Base-by-base conservation (phyloP, 2,329 filamentous ascomycete genomes). In the Calonectria fujianensis region DNA sequence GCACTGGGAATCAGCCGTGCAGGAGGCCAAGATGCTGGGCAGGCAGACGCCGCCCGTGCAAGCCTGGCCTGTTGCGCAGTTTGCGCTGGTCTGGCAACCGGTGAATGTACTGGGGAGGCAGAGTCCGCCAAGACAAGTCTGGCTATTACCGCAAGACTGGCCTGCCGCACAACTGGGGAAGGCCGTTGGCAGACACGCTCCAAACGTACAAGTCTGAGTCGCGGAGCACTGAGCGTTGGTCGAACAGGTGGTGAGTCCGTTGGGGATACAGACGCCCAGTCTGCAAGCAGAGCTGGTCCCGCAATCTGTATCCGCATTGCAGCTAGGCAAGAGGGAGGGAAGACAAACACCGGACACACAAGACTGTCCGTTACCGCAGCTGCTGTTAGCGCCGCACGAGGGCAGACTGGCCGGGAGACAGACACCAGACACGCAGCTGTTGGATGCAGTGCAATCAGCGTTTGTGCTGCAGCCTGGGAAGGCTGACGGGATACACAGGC, bases 271-370 rank as follows among this genome's bases (percentile, higher is more conserved):
- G 59, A 73, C 57, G 3, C 59, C 71, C n/a, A 73, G 66, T n/a
- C 71, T 65, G 24, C 71, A 73, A 39, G 61, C 71, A 27, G 61
- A 37, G 31, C 52, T 57, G 18, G 50, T n/a, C 35, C 13, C 39
- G 4, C 71, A 73, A 16, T 73, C 71, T 13, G 66, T 37, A 48
- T 64, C 71, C 9, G 71, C 29, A 9, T 20, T 54, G 50, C 71
- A 73, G 37, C 24, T 37, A 7, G 57, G 50, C 50, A 73, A 31
- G 31, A 64, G 37, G 4, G 35, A 35, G 11, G 71, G 71, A 8
- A 73, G 66, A 31, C 71, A 73, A n/a, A 73, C 59, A n/a, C 71
- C 71, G 18, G 57, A 41, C 31, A 48, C 37, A 66, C 71, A 73
- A 2, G 37, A 51, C 32, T 73, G 71, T 45, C 71, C 71, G 37